A percentile compares a stretch with the other conserved stretches of the same genome.
phyloP scores from a whole-genome alignment of 768 basidiomycete species.

The Collybia sp. region DNA sequence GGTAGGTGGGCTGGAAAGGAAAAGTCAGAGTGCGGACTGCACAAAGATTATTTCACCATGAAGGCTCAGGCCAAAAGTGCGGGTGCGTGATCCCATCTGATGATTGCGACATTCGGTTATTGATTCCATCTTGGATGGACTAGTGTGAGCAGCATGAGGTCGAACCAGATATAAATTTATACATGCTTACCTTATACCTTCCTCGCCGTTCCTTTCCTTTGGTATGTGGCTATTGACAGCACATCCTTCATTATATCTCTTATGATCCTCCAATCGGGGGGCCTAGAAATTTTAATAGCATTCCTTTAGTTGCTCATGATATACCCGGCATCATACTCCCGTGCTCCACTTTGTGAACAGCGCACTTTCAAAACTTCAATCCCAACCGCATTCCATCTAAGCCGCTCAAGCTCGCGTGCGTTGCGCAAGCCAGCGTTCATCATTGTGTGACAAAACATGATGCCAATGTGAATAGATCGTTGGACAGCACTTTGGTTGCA shows the following conservation, averaged over 20 bases:
- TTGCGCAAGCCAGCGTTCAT: no score
- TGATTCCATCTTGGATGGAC: not conserved
- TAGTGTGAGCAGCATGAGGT: not conserved
- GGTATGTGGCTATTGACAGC: constrained; percentile 3
- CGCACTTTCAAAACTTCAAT: not conserved
- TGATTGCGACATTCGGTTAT: not conserved
- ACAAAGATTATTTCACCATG: constrained; percentile 85
- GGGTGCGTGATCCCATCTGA: constrained; percentile 9
- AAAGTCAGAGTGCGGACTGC: constrained; percentile 96
- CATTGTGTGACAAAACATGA: no score
- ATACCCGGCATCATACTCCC: no score
- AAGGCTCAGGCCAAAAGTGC: constrained; percentile 44
- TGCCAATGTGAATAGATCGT: no score
- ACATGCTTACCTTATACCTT: no score
- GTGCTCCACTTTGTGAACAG: no score
- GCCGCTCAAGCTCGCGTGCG: no score
- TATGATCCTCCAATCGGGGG: not conserved
- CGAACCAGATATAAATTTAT: no score
- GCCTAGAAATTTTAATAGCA: not conserved
- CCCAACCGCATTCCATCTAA: not conserved
- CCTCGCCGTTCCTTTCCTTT: not conserved
- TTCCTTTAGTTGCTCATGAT: not conserved
- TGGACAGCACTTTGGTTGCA: not conserved
- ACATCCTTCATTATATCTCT: not conserved
- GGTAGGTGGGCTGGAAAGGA: constrained; percentile 88